A percentile compares a stretch with the other conserved stretches of the same genome.
These are phyloP conservation scores for Plasmodium vivax DNA, from an alignment of 169 alveolate genomes.

Conservation along the genomic window DNA sequence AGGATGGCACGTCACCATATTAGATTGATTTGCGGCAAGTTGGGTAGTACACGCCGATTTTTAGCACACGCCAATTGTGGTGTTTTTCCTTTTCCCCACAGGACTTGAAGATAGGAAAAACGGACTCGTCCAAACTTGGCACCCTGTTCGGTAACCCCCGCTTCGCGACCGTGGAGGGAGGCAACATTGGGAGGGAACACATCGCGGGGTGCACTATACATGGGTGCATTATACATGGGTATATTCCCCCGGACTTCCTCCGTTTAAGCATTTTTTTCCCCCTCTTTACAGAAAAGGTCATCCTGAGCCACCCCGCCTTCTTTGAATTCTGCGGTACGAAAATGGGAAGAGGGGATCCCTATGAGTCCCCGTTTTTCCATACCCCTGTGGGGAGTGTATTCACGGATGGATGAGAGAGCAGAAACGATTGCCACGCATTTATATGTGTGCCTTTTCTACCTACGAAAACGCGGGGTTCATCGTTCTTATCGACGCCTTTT, in stretches of 20 bases:
- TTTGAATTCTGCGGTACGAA: constrained; percentile 84
- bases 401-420: background rate
- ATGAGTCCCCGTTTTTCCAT: background rate
- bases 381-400: background rate
- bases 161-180: background rate
- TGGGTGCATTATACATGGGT: background rate
- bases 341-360: background rate
- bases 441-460: background rate
- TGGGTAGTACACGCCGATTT: background rate
- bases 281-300: constrained; percentile 77
- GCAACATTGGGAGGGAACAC: constrained; percentile 31
- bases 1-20: background rate
- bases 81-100: constrained; percentile 1
- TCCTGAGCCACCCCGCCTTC: constrained; percentile 83
- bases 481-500: background rate
- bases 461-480: background rate
- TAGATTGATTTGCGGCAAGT: background rate
- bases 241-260: background rate
- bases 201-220: background rate
- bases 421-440: background rate
- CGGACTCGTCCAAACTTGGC: constrained; percentile 58
- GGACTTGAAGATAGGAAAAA: constrained; percentile 53
- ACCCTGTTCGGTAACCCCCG: constrained; percentile 28
- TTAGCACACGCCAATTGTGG: background rate
- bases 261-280: background rate